These are phyloP conservation scores for Metschnikowia kunwiensis DNA, from an alignment of 805 yeast genomes.

Conservation along the genomic window DNA sequence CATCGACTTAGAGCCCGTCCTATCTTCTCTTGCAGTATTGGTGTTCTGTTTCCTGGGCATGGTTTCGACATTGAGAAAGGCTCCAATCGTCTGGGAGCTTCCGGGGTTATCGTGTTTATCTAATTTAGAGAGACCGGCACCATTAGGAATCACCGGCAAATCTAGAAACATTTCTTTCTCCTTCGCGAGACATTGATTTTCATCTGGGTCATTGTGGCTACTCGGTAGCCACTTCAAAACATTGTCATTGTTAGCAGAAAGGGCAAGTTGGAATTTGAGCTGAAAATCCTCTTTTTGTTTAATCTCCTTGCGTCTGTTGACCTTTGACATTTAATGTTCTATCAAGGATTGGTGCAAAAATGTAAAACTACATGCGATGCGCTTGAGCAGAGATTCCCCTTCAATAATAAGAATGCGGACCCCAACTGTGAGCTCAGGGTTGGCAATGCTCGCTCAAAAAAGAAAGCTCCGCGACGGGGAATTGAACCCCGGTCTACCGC, in stretches of 20 bases:
- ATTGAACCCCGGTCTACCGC: slow-evolving; percentile 27
- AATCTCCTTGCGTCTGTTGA: slow-evolving; percentile 40
- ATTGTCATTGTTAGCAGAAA: slow-evolving; percentile 33
- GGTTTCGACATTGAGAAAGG: slow-evolving; percentile 22
- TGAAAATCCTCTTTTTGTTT: slow-evolving; percentile 47
- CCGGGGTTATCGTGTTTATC: slow-evolving; percentile 9
- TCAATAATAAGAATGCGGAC: no score
- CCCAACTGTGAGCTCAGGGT: no score
- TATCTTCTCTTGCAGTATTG: slow-evolving; percentile 9
- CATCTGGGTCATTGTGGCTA: neutral
- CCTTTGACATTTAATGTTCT: slow-evolving; percentile 24
- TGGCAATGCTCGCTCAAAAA: no score
- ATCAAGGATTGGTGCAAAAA: no score
- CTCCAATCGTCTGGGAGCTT: slow-evolving; percentile 22
- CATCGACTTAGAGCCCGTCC: slow-evolving; percentile 34
- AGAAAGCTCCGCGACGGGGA: slow-evolving; percentile 24
- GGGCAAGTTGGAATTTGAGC: slow-evolving; percentile 43
- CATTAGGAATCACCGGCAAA: slow-evolving; percentile 35
- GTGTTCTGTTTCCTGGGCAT: slow-evolving; percentile 4
- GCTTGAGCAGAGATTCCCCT: no score
- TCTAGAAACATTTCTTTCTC: slow-evolving; percentile 24
- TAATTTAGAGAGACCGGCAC: slow-evolving; percentile 27
- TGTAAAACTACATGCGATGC: no score
- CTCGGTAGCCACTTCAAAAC: slow-evolving; percentile 40
- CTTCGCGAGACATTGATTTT: neutral